Evolutionary conservation across 1,284 basidiomycete genomes (phyloP).

Genomic region (Fomitopsis schrenkii): DNA sequence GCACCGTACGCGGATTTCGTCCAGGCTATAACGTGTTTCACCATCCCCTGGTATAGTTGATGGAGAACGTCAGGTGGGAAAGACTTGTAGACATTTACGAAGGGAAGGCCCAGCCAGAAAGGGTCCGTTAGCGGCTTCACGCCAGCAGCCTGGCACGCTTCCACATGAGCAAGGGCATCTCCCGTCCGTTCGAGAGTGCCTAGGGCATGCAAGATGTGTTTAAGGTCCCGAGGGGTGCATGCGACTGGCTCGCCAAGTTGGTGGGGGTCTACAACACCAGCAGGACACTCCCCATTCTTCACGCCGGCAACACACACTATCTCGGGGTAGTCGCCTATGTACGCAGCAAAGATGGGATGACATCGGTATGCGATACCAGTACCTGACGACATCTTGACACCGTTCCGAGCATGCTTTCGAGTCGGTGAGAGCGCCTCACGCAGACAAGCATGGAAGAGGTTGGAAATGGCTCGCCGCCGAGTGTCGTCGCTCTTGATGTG

Average conservation of each 20-base stretch:
- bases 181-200: not conserved
- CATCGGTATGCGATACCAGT: constrained; percentile 11
- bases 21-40: constrained; percentile 33
- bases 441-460: constrained; percentile 23
- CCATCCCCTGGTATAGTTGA: constrained; percentile 19
- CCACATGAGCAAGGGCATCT: not conserved
- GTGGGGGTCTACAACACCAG: not conserved
- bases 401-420: constrained; percentile 8
- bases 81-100: constrained; percentile 26
- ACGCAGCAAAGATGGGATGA: constrained; percentile 18
- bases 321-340: constrained; percentile 24
- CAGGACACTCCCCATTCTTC: constrained; percentile 4
- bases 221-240: not conserved
- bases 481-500: constrained; percentile 15
- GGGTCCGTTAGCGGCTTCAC: constrained; percentile 19
- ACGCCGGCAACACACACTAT: constrained; percentile 14
- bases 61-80: constrained; percentile 30
- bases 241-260: not conserved
- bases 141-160: not conserved
- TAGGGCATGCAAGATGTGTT: not conserved
- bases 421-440: constrained; percentile 11
- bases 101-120: constrained; percentile 34
- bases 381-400: constrained; percentile 13
- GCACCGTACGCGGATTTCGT: constrained; percentile 16
- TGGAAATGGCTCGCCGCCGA: constrained; percentile 2